phyloP scores from a whole-genome alignment of 2,329 filamentous ascomycete species.

The Cucurbitaria berberidis region DNA sequence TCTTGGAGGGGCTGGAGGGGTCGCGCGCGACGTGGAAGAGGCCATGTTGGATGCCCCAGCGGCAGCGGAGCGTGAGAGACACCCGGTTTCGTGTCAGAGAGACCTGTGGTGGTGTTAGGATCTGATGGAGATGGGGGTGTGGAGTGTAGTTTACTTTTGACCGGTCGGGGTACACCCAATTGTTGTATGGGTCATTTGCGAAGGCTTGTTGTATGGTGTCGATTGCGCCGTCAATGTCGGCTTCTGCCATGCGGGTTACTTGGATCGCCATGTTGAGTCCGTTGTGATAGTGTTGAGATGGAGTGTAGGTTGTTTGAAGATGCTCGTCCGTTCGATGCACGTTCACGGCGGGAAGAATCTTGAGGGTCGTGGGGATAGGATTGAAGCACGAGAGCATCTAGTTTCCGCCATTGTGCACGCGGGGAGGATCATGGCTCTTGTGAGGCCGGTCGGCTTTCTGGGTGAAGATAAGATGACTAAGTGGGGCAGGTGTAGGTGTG shows the following conservation, averaged over 20 bases:
- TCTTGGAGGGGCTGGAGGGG: constrained; percentile 53
- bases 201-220: constrained; percentile 71
- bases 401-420: not conserved
- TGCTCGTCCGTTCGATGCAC: not conserved
- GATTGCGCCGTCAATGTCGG: constrained; percentile 68
- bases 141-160: constrained; percentile 44
- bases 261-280: constrained; percentile 54
- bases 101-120: constrained; percentile 45
- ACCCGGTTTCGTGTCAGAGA: constrained; percentile 65
- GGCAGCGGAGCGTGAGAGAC: constrained; percentile 69
- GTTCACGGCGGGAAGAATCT: not conserved
- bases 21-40: constrained; percentile 75
- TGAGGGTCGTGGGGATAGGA: not conserved
- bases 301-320: not conserved
- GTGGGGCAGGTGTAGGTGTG: not conserved
- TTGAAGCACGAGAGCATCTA: not conserved
- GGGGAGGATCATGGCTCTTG: not conserved
- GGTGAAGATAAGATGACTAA: constrained; percentile 3
- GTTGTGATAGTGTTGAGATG: constrained; percentile 2
- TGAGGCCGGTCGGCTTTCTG: not conserved
- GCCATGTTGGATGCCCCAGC: constrained; percentile 72
- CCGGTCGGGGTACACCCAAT: constrained; percentile 67
- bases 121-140: not conserved
- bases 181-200: constrained; percentile 69
- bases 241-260: constrained; percentile 61